phyloP scores from a whole-genome alignment of 345 rosid species.

The Pelargonium nanum region DNA sequence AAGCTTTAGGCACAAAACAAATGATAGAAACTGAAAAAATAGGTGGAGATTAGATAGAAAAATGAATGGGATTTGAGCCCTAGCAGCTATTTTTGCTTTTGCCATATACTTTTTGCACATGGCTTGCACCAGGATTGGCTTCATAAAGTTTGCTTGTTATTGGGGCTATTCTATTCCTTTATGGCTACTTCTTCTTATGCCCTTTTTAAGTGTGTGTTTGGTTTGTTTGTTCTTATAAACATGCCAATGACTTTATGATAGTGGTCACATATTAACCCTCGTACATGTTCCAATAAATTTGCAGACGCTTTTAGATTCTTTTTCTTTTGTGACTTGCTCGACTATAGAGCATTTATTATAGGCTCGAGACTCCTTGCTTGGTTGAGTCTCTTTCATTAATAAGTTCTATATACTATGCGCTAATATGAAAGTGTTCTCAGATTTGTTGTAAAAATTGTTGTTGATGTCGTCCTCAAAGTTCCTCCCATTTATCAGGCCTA shows the following conservation, averaged over 20 bases:
- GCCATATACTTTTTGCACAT: constrained; percentile 37
- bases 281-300: no score
- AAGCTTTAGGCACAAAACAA: constrained; percentile 8
- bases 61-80: constrained; percentile 13
- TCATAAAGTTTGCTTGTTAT: constrained; percentile 31
- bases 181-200: constrained; percentile 14
- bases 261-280: no score
- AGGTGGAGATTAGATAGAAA: constrained; percentile 10
- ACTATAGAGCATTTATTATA: no score
- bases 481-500: no score
- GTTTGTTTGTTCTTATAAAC: constrained; percentile 8
- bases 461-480: no score
- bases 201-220: background rate
- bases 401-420: no score
- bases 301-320: background rate
- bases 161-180: constrained; percentile 29
- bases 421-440: no score
- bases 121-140: constrained; percentile 25
- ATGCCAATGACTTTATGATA: constrained; percentile 4
- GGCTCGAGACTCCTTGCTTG: no score
- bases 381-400: no score
- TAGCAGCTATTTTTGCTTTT: constrained; percentile 12
- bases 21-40: constrained; percentile 21
- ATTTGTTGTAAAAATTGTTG: no score
- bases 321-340: no score